Evolutionary conservation across 345 rosid species (phyloP).

Genomic region (Geranium rotundifolium): DNA sequence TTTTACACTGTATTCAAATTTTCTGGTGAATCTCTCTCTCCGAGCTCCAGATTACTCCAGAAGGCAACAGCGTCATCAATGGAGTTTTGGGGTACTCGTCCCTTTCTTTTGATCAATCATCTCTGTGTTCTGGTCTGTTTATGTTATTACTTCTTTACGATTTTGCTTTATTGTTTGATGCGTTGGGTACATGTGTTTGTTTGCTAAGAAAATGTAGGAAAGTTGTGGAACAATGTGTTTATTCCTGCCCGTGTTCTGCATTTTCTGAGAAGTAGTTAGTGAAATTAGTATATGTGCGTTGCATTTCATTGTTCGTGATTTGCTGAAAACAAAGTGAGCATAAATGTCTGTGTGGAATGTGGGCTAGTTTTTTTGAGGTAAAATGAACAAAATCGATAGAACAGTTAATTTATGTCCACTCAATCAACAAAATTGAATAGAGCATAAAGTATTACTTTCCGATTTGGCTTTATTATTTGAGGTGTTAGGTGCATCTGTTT

Average conservation of each 20-base stretch:
- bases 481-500: background rate
- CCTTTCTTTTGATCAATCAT: background rate
- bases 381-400: too few relatives aligned
- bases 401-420: too few relatives aligned
- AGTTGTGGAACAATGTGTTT: background rate
- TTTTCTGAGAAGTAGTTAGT: too few relatives aligned
- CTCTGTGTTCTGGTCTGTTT: background rate
- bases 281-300: too few relatives aligned
- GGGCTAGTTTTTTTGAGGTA: too few relatives aligned
- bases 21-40: background rate
- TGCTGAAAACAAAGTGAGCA: background rate
- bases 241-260: background rate
- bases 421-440: too few relatives aligned
- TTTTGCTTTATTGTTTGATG: background rate
- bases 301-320: background rate
- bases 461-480: background rate
- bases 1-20: too few relatives aligned
- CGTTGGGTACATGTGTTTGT: background rate
- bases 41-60: background rate
- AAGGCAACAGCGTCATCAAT: background rate
- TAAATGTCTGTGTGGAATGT: too few relatives aligned
- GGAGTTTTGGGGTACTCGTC: background rate
- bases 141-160: background rate
- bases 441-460: background rate
- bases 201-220: constrained; percentile 7